These are phyloP conservation scores for Pichia sp. DNA, from an alignment of 1,139 yeast species.

Conservation along the genomic window DNA sequence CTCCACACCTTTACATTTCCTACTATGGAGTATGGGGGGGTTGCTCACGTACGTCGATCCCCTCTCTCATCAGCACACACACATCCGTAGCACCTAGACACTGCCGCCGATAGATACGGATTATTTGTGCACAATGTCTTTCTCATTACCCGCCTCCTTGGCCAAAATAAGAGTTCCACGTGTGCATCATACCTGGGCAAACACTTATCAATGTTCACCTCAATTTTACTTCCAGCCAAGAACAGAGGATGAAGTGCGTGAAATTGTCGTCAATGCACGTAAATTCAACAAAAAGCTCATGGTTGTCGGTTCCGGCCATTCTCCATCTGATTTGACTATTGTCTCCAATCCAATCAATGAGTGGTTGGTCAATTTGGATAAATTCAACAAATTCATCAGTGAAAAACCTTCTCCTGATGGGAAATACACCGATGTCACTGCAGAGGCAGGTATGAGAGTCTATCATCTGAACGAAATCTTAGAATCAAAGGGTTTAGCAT, in stretches of 20 bases:
- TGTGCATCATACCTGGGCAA: conserved; percentile 82
- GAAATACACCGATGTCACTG: conserved; percentile 79
- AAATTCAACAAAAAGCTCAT: conserved; percentile 57
- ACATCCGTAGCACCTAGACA: too few species aligned
- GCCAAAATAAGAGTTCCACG: conserved; percentile 28
- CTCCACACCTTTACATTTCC: too few species aligned
- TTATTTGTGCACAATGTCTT: too few species aligned
- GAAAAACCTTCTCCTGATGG: conserved; percentile 37
- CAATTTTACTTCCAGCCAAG: conserved; percentile 73
- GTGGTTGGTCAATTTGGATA: conserved; percentile 86
- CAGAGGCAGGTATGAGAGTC: conserved; percentile 88
- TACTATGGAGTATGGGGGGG: too few species aligned
- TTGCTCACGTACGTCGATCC: too few species aligned
- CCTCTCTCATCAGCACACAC: too few species aligned
- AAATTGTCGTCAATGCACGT: conserved; percentile 61
- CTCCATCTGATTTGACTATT: conserved; percentile 89
- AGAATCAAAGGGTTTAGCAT: conserved; percentile 59
- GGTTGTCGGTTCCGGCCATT: conserved; percentile 92
- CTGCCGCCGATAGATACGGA: too few species aligned
- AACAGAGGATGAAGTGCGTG: conserved; percentile 52
- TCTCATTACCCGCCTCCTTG: conserved; percentile 9
- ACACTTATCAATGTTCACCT: conserved; percentile 74
- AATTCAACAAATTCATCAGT: conserved; percentile 48
- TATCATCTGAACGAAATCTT: conserved; percentile 67
- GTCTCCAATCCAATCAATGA: conserved; percentile 42